A percentile compares a stretch with the other conserved stretches of the same genome.
Evolutionary conservation across 805 yeast species (phyloP).

Genomic region (Ogataea minuta): DNA sequence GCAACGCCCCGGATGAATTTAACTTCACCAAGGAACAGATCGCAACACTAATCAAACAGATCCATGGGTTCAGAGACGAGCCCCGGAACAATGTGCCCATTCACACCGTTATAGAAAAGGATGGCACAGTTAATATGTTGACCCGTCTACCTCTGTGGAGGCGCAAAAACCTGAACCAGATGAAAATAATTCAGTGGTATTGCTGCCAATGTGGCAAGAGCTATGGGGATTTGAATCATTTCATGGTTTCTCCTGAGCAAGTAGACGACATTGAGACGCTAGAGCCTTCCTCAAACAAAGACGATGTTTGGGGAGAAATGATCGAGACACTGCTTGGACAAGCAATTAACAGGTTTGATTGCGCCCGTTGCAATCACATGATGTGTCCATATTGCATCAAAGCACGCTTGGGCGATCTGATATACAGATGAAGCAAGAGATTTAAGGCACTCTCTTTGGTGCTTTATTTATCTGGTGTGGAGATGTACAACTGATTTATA

Average conservation of each 20-base stretch:
- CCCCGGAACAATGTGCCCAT: neutral
- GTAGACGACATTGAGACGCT: slow-evolving; percentile 1
- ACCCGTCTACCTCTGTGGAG: slow-evolving; percentile 4
- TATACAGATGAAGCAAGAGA: slow-evolving; percentile 8
- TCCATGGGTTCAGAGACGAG: slow-evolving; percentile 8
- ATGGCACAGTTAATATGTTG: slow-evolving; percentile 12
- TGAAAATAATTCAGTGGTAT: slow-evolving; percentile 33
- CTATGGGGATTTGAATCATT: slow-evolving; percentile 27
- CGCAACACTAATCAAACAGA: slow-evolving; percentile 15
- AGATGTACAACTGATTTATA: neutral
- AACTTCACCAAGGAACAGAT: slow-evolving; percentile 17
- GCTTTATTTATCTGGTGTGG: too few relatives aligned
- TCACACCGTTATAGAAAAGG: neutral
- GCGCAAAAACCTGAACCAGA: slow-evolving; percentile 15
- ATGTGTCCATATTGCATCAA: slow-evolving; percentile 36
- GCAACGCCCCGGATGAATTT: slow-evolving; percentile 11
- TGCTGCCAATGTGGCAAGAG: slow-evolving; percentile 34
- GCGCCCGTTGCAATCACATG: slow-evolving; percentile 31
- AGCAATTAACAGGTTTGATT: slow-evolving; percentile 27
- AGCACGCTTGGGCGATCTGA: slow-evolving; percentile 27
- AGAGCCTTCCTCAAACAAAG: slow-evolving; percentile 1
- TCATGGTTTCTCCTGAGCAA: slow-evolving; percentile 7
- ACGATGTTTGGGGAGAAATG: slow-evolving; percentile 13
- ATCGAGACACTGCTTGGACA: slow-evolving; percentile 16
- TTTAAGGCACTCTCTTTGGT: neutral